These are phyloP conservation scores for Suillus fuscotomentosus DNA, from an alignment of 768 basidiomycete species.

Conservation along the genomic window DNA sequence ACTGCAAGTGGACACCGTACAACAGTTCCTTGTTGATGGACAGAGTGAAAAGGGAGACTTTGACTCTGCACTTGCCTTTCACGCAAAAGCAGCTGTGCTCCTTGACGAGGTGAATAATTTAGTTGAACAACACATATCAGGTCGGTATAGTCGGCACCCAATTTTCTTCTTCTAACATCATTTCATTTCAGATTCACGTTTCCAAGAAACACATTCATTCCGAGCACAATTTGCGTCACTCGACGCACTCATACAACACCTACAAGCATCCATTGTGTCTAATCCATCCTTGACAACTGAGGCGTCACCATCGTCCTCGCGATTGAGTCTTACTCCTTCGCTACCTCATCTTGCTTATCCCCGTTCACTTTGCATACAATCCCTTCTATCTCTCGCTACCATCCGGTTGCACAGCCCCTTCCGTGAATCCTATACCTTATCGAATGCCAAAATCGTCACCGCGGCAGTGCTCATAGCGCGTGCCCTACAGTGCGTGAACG, in stretches of 20 bases:
- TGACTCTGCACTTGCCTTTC: conserved; percentile 12
- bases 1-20: conserved; percentile 8
- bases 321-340: neutral
- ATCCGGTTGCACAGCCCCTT: conserved; percentile 23
- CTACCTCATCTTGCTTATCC: neutral
- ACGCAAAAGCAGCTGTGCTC: conserved; percentile 32
- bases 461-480: conserved; percentile 15
- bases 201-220: conserved; percentile 37
- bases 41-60: neutral
- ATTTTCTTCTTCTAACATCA: neutral
- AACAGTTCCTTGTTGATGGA: conserved; percentile 17
- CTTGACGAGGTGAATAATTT: conserved; percentile 34
- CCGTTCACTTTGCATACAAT: neutral
- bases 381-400: conserved; percentile 20
- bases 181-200: neutral
- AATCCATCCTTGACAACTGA: neutral
- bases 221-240: conserved; percentile 43
- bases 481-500: conserved; percentile 13
- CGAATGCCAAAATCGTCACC: conserved; percentile 16
- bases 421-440: conserved; percentile 11
- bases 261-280: conserved; percentile 23
- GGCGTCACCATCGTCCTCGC: neutral
- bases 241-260: conserved; percentile 43
- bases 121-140: conserved; percentile 23
- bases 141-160: conserved; percentile 18